Evolutionary conservation across 1,284 basidiomycete genomes (phyloP), one percentile per base, ranked within the genome.

Genomic region (Tylopilus sp.): DNA sequence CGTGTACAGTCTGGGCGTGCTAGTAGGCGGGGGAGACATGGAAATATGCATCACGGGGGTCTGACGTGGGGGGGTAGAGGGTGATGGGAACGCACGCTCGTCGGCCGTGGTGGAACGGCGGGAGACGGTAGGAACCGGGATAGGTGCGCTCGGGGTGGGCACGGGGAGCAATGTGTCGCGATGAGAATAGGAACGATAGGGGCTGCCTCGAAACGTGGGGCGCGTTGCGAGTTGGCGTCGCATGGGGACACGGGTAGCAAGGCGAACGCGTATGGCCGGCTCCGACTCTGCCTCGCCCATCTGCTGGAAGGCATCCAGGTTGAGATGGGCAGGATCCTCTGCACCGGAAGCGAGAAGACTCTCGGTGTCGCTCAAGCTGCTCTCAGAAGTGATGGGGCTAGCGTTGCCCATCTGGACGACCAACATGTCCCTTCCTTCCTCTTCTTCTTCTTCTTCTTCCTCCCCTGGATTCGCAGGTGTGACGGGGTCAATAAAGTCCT

Each of bases 401-500:
- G 28, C 50, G 26, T 46, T 55, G 43, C 63, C 56, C 58, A 67
- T 55, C 44, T 58, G 55, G 33, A 68, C 56, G 25, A 68, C 54
- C 39, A 59, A 45, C 44, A 62, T 55, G 30, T 59, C 54, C 30
- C 53, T 49, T 19, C 58, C 57, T 12, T 59, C 64, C 8, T 51
- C 59, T 0, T 50, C 67, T 41, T 69, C 57, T 12, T 59, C 64
- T 9, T 51, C 59, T 0, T 50, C 67, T 41, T 69, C 66, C 13
- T 59, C 60, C 49, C 53, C 55, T 13, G 35, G 37, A 11, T 26
- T 35, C 3, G 41, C 37, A 25, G 57, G 58, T 23, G 34, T 13
- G 46, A 59, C 53, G 48, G 70, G 72, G 64, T 76, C 75, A 59
- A 85, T 59, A 65, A 86, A 81, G 48, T 77, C 78, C 72, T 88